Evolutionary conservation across 176 grass and related monocot genomes (phyloP).

Genomic region (Themeda triandra): DNA sequence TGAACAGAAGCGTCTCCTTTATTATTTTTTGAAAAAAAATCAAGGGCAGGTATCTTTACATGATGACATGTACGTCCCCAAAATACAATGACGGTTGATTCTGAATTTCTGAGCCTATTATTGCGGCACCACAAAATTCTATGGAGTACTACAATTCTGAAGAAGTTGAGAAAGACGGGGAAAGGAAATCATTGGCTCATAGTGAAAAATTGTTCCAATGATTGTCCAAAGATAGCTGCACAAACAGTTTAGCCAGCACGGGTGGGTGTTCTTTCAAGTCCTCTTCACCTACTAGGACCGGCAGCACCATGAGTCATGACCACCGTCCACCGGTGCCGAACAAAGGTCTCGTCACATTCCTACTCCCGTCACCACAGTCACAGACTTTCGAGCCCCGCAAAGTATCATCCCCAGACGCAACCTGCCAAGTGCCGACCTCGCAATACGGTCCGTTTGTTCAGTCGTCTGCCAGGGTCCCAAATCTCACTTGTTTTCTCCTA

Average conservation of each 20-base stretch:
- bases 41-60: no score
- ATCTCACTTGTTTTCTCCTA: not conserved
- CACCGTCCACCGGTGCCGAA: not conserved
- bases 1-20: no score
- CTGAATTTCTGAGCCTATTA: not conserved
- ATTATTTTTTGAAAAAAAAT: no score
- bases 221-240: not conserved
- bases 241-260: not conserved
- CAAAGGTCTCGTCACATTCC: slow-evolving; percentile 21
- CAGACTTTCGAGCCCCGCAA: not conserved
- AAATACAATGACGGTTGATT: not conserved
- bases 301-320: slow-evolving; percentile 10
- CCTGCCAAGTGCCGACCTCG: no score
- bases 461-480: slow-evolving; percentile 2
- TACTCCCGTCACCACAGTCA: not conserved
- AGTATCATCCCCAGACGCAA: slow-evolving; percentile 4
- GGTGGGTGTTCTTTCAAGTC: not conserved
- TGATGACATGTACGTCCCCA: not conserved
- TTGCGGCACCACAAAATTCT: not conserved
- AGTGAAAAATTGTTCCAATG: not conserved
- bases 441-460: not conserved
- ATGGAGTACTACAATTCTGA: not conserved
- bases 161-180: no score
- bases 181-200: no score
- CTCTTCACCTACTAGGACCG: not conserved